Evolutionary conservation across 768 basidiomycete genomes (phyloP).

Genomic region (Thelephora ganbajun): DNA sequence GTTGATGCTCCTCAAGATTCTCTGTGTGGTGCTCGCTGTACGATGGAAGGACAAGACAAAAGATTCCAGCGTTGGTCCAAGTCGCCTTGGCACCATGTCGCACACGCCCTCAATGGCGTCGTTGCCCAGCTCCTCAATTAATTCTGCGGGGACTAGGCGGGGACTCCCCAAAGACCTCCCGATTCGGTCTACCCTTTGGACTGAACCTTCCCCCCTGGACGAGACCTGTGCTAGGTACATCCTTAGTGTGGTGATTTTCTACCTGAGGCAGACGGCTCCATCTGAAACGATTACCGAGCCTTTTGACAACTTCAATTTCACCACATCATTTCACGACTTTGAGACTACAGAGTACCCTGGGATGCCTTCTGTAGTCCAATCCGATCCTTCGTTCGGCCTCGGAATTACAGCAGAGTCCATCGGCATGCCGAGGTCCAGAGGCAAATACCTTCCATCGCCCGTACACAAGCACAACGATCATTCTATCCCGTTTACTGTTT

Average conservation of each 20-base stretch:
- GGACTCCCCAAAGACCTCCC: too few species aligned
- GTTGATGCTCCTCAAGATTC: conserved; percentile 70
- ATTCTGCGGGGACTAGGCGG: conserved; percentile 4
- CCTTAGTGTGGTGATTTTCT: conserved; percentile 70
- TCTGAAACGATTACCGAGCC: conserved; percentile 43
- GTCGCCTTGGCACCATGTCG: conserved; percentile 11
- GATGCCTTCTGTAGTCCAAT: neutral
- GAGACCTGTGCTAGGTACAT: conserved; percentile 74
- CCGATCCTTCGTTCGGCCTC: neutral
- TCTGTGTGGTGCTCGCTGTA: conserved; percentile 64
- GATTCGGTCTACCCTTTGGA: conserved; percentile 22
- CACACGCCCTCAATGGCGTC: conserved; percentile 18
- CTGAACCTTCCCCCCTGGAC: conserved; percentile 63
- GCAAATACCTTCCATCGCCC: neutral
- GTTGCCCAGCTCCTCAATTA: conserved; percentile 16
- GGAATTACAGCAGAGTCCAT: neutral
- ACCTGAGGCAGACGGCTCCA: conserved; percentile 57
- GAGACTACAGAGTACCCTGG: conserved; percentile 32
- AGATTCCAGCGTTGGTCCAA: conserved; percentile 27
- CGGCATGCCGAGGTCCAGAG: neutral
- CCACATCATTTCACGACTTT: conserved; percentile 58
- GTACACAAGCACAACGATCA: neutral
- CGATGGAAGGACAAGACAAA: conserved; percentile 46
- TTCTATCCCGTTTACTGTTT: conserved; percentile 1
- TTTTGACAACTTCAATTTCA: conserved; percentile 44